A percentile compares a stretch with the other conserved stretches of the same genome.
Evolutionary conservation across 352 stramenopile genomes (phyloP).

Genomic region (Thalassiosira hispida): DNA sequence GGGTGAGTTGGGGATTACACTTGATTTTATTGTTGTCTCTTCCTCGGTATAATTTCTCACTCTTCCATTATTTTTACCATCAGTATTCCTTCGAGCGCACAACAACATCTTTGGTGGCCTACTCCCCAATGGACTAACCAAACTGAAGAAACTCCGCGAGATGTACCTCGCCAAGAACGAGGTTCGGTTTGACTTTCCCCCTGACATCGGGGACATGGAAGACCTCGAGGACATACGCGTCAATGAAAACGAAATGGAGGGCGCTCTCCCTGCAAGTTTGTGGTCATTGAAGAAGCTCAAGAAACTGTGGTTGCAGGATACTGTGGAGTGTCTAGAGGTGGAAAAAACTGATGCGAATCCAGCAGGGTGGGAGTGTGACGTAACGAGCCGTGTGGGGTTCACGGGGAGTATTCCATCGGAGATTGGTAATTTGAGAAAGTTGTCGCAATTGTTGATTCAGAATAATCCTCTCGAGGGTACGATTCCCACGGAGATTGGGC

Average conservation of each 20-base stretch:
- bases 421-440: conserved; percentile 47
- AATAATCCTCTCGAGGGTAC: conserved; percentile 50
- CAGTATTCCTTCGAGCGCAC: conserved; percentile 25
- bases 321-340: conserved; percentile 20
- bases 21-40: not conserved
- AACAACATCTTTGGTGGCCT: conserved; percentile 33
- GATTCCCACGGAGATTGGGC: conserved; percentile 43
- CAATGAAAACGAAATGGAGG: conserved; percentile 38
- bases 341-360: no score
- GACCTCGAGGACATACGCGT: conserved; percentile 45
- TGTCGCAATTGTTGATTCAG: conserved; percentile 24
- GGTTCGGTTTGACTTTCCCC: conserved; percentile 28
- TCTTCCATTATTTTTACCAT: not conserved
- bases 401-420: conserved; percentile 33
- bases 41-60: not conserved
- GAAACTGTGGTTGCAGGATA: conserved; percentile 45
- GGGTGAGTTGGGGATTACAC: no score
- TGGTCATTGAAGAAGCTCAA: conserved; percentile 32
- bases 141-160: conserved; percentile 35
- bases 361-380: conserved; percentile 14
- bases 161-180: conserved; percentile 45
- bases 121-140: conserved; percentile 23
- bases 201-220: conserved; percentile 40
- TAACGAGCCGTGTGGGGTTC: conserved; percentile 3
- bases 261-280: conserved; percentile 36